Evolutionary conservation across 2,329 filamentous ascomycete species (phyloP), one percentile per base, ranked within the genome.

Genomic region (Monosporascus sp.): DNA sequence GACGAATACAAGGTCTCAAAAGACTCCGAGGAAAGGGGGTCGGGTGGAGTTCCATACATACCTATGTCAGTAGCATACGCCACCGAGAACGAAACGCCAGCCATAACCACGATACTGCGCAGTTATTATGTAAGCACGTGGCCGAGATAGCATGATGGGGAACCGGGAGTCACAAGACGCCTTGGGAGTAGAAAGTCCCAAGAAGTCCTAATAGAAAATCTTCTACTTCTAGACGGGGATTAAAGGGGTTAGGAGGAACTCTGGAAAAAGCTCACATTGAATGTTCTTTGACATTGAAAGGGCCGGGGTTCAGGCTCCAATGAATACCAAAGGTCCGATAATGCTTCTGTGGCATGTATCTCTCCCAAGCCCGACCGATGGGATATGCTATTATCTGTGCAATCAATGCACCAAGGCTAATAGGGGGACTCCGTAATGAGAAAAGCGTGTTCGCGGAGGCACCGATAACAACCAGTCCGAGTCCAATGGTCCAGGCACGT

Each of bases 221-320:
- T 35, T 35, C 3, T 14, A 14, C 31, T 14, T 14, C 3, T 35
- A 35, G 9, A 35, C 2, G 5, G 31, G 31, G 11, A 35, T 35
- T 14, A 27, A 35, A 35, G 31, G 31, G 11, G 9, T 5, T 14
- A 35, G 27, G 31, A 35, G 31, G 39, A 20, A 18, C 22, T 20
- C 18, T 18, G 6, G 43, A 46, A 18, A 22, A 14, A 4, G 17
- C 43, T 46, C 8, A 46, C 55, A 88, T 78, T 43, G 82, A 71
- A 64, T 88, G 85, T 63, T 88, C 85, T 66, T 88, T 88, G 65
- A 85, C 76, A 62, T 86, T 88, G 69, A 88, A 88, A 1, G 84
- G 84, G 0, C 83, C 83, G 0, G 84, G 83, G 52, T 87, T 88
- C n/a, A 87, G 68, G 22, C 74, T 76, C 75, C 79, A 84, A 20